Evolutionary conservation across 768 basidiomycete genomes (phyloP), one percentile per base, ranked within the genome.

Genomic region (Pisolithus albus): DNA sequence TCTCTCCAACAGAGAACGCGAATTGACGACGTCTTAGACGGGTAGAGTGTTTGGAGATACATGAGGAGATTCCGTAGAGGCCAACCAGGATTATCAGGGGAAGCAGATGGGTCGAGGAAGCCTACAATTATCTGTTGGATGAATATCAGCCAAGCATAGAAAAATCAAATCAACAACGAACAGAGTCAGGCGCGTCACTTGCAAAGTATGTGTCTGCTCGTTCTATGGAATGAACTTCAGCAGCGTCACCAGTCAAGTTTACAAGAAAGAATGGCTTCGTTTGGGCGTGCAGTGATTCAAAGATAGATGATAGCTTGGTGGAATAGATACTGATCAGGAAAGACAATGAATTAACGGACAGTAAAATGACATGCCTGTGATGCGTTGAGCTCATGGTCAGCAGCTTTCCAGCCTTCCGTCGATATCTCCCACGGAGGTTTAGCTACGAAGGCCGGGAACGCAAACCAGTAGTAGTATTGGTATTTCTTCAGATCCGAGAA

Each of bases 401-500:
- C 85, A 28, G 57, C 49, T 46, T 63, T 70, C 82, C 87, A 88
- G 0, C 84, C 86, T 10, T 69, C 62, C 6, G 75, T 78, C 32
- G 73, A 71, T 57, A 89, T 84, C 72, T 90, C 85, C 94, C 94
- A 97, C 5, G 86, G 81, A 7, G 96, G 93, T 58, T 90, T 92
- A 19, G 88, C 75, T 0, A 86, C 84, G 57, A 97, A 84, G 0
- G 94, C 92, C 2, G 96, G 95, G 66, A 97, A 96, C 0, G 89
- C 88, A 62, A 97, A 97, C 96, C 95, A 99, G 70, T 97, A 97
- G 62, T 86, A 93, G 65, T 92, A 98, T 58, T 86, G 87, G 75
- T 96, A 97, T 67, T 94, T 97, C 77, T 98, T 99, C 59, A 99
- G 83, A 68, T 99, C 96, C 0, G 96, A 91, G 59, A 84, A 98